Conservation (phyloP, 1,284 basidiomycete species). For the Moesziomyces antarcticus region DNA sequence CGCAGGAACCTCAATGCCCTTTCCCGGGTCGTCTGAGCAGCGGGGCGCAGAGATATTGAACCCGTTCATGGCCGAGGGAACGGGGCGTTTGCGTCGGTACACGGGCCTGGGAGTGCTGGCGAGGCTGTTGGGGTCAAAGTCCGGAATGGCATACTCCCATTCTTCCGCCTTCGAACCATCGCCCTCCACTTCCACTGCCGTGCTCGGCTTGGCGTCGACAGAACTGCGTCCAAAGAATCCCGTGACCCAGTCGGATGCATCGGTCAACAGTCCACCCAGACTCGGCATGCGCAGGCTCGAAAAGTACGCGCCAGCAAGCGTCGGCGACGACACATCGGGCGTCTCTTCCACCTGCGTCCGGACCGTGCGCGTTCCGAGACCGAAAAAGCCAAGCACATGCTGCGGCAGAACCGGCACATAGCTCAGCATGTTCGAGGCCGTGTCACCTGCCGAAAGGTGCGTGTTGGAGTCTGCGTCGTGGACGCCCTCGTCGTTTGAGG, state of each 20-base stretch:
- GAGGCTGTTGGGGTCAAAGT: conserved; percentile 46
- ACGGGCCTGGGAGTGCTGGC: conserved; percentile 48
- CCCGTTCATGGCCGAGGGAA: conserved; percentile 35
- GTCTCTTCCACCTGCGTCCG: not conserved
- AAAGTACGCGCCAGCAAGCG: conserved; percentile 12
- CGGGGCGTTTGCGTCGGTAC: conserved; percentile 46
- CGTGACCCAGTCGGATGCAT: conserved; percentile 21
- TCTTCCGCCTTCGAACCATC: conserved; percentile 39
- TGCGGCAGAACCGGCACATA: conserved; percentile 51
- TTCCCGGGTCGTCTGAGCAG: not conserved
- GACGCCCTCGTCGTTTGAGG: no score
- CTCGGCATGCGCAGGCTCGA: conserved; percentile 5
- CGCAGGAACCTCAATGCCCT: not conserved
- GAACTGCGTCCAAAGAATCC: conserved; percentile 19
- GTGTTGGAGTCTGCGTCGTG: no score
- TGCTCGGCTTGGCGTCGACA: not conserved
- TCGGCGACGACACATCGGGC: not conserved
- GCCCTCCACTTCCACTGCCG: not conserved
- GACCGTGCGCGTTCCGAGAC: conserved; percentile 4
- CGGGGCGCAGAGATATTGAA: conserved; percentile 28
- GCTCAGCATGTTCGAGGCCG: conserved; percentile 8
- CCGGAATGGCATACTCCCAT: conserved; percentile 54
- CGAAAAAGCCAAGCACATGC: conserved; percentile 47
- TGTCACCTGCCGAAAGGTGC: not conserved
- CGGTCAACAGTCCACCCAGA: conserved; percentile 6